phyloP scores from a whole-genome alignment of 2,329 filamentous ascomycete species.

The Calonectria honghensis region DNA sequence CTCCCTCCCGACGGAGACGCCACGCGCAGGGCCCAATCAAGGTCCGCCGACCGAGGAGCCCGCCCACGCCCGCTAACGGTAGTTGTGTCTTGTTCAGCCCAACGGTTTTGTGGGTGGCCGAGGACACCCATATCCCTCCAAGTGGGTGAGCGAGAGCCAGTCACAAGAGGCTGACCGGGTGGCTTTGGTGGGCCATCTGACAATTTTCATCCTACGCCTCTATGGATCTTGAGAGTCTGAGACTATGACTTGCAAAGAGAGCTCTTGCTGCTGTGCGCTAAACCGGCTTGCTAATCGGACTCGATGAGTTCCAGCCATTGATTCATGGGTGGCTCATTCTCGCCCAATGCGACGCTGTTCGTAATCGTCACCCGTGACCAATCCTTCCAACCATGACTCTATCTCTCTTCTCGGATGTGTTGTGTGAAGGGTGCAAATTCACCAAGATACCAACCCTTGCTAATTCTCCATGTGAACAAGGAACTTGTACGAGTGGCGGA shows the following conservation, averaged over 20 bases:
- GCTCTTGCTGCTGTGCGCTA: constrained; percentile 5
- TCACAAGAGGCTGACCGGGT: constrained; percentile 22
- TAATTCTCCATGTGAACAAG: background rate
- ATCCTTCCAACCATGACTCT: constrained; percentile 4
- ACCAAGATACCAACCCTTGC: background rate
- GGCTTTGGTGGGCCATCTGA: constrained; percentile 31
- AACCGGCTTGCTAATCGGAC: constrained; percentile 4
- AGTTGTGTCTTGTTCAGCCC: constrained; percentile 39
- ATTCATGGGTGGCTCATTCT: background rate
- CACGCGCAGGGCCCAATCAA: constrained; percentile 22
- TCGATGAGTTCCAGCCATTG: constrained; percentile 11
- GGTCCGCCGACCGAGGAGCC: constrained; percentile 7
- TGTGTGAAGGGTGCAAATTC: background rate
- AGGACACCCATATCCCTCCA: constrained; percentile 28
- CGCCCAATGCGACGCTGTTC: background rate
- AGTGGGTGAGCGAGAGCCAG: constrained; percentile 20
- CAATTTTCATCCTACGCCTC: constrained; percentile 27
- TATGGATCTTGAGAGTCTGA: constrained; percentile 1
- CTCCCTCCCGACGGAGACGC: constrained; percentile 37
- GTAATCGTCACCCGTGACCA: constrained; percentile 19
- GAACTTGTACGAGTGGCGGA: background rate
- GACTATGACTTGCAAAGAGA: constrained; percentile 18
- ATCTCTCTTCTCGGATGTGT: background rate
- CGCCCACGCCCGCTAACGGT: constrained; percentile 35
- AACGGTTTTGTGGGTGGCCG: constrained; percentile 35